Base-by-base conservation (phyloP, 805 yeast genomes). In the Zygoascus flipseniorum region DNA sequence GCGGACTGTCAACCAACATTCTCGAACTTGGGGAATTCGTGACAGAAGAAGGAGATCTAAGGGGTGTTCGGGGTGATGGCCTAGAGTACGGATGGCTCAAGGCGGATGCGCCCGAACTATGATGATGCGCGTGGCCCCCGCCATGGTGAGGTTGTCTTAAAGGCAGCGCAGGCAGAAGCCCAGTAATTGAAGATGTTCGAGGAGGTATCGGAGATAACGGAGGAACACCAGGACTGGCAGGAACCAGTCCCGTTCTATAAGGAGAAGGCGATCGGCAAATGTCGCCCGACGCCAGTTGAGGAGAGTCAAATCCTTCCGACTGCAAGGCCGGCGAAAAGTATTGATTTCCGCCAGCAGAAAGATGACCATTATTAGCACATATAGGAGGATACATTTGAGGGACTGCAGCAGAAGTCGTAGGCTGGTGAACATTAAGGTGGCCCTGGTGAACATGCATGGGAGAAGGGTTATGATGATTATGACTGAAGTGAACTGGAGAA, bases 191-290 rank as follows among this genome's bases (percentile, higher is more conserved):
- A 31, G 39, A 31, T 19, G 47, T 14, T 6, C 31, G 31, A 13
- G 47, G 47, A 44, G 47, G 26, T 11, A 44, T 23, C 11, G 52
- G 52, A 4, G 52, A 41, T 18, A 43, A 11, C 2, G 51, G 51
- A 35, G 51, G 45, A 41, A 26, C 26, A 11, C 37, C 31, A 42
- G 45, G 35, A 41, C 18, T 11, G 18, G 31, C 45, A 39, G 31
- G 23, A 13, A 48, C 26, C 16, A 37, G 14, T 3, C 41, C 51
- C 5, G 51, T 23, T 13, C 20, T 19, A 37, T 48, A 41, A 11
- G 51, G 51, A 13, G 51, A 48, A 37, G 45, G 45, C 26, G 51
- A 16, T 28, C 51, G 35, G 18, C 31, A 39, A 8, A 42, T 37
- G 32, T 42, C 44, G 2, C 44, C 44, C 4, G 44, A 16, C 13